Base-by-base conservation (phyloP, 2,329 filamentous ascomycete genomes). In the Pseudogymnoascus sp. region DNA sequence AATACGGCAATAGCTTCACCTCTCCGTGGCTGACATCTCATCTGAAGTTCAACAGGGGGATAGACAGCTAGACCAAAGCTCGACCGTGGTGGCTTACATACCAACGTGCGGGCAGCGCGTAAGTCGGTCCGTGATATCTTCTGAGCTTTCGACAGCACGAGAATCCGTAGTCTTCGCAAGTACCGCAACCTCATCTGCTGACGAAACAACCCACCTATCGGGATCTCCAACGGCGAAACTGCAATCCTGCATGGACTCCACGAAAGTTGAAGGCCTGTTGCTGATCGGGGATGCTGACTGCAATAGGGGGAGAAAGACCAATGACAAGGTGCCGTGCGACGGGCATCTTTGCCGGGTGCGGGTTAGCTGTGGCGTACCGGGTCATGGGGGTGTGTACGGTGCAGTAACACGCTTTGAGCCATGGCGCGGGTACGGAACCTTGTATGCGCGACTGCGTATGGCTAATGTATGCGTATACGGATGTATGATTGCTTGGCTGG, bases 341-440 rank as follows among this genome's bases (percentile, higher is more conserved):
- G 47, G n/a, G 8, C 47, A 56, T 56, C 47, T 18, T 56, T 56
- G 47, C 47, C 47, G 47, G 47, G 47, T 18, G n/a, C 47, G 47
- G 47, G 47, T 33, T 56, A 31, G 47, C 14, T 31, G 47, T 56
- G 47, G 47, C 25, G 47, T 33, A 33, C 47, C 25, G 47, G 47
- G 47, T 31, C 31, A 31, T 31, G 25, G 47, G 40, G 4, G 14
- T 7, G 23, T 53, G 21, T 14, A 25, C 14, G 28, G 23, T 10
- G 21, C 7, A 10, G 47, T 53, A 53, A 16, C 23, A 28, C 47
- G n/a, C 23, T 10, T 53, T 31, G 25, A 31, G 47, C 47, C 47
- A 53, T 14, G 16, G n/a, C 47, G n/a, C 4, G 25, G 47, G 47
- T 18, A 31, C 25, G 21, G 5, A 25, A 47, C 42, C 21, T 47